Conservation (phyloP, 352 stramenopile genomes). For the Globisporangium splendens region DNA sequence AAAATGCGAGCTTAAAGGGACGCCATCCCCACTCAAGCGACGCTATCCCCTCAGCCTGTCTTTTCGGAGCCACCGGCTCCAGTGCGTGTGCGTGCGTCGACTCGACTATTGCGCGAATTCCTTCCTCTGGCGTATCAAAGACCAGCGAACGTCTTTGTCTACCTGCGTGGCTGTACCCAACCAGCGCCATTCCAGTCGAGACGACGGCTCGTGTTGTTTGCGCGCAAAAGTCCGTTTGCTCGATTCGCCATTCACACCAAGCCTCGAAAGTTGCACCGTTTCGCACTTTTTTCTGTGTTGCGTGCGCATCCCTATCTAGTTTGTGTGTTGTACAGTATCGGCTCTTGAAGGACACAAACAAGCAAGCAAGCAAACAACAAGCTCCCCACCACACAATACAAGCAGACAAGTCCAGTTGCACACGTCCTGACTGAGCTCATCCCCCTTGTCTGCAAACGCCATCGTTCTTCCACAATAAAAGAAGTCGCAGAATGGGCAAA, state of each 20-base stretch:
- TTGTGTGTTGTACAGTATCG: not conserved
- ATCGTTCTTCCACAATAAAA: conserved; percentile 1
- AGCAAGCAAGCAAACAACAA: conserved; percentile 9
- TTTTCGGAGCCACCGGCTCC: no score
- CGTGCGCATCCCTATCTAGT: not conserved
- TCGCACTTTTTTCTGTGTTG: not conserved
- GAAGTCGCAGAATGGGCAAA: conserved; percentile 49
- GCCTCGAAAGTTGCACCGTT: no score
- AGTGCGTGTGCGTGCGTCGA: no score
- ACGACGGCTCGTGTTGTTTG: no score
- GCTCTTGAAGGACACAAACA: conserved; percentile 5
- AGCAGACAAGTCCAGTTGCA: not conserved
- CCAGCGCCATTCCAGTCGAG: no score
- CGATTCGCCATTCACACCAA: not conserved
- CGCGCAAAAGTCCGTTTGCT: not conserved
- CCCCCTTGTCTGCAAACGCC: not conserved
- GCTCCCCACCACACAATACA: conserved; percentile 3
- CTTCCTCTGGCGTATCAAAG: not conserved
- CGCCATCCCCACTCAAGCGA: not conserved
- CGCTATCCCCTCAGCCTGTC: no score
- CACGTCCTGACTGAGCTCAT: not conserved
- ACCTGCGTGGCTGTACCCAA: no score
- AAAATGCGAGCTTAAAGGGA: not conserved
- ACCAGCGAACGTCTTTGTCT: not conserved
- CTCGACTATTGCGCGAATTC: not conserved